Percentiles rank a stretch among this genome's conserved stretches.
These are phyloP conservation scores for Podila minutissima DNA, from an alignment of 192 early-diverging fungal species.

Conservation along the genomic window DNA sequence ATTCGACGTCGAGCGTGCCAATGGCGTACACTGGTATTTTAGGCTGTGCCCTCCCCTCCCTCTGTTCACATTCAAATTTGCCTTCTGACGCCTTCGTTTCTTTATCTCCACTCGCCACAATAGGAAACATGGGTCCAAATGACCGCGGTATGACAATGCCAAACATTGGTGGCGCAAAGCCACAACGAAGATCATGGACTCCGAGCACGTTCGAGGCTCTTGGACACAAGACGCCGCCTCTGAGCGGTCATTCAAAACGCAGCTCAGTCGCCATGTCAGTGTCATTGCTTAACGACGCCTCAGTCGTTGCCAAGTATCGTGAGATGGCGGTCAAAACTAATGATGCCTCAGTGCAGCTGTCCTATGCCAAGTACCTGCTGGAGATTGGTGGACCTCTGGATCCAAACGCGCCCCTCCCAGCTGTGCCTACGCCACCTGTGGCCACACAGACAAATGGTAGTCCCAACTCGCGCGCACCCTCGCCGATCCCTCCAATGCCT, in stretches of 20 bases:
- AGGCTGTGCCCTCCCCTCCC: neutral
- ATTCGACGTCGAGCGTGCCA: slow-evolving; percentile 20
- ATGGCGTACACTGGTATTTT: slow-evolving; percentile 10
- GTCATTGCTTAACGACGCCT: slow-evolving; percentile 26
- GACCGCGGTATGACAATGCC: slow-evolving; percentile 11
- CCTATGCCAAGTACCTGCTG: slow-evolving; percentile 81
- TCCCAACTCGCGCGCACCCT: neutral
- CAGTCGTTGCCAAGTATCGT: slow-evolving; percentile 65
- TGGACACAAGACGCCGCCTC: slow-evolving; percentile 22
- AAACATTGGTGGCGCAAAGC: neutral
- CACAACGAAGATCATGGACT: slow-evolving; percentile 32
- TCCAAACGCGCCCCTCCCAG: neutral
- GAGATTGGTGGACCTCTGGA: slow-evolving; percentile 60
- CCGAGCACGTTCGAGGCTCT: slow-evolving; percentile 29
- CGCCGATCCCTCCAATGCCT: neutral
- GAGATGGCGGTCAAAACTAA: slow-evolving; percentile 81
- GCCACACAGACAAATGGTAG: neutral
- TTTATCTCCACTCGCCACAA: neutral
- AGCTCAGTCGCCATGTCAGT: slow-evolving; percentile 38
- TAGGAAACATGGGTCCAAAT: slow-evolving; percentile 31
- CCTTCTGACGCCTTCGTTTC: neutral
- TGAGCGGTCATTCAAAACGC: slow-evolving; percentile 32
- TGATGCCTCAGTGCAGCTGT: slow-evolving; percentile 74
- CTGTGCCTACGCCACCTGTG: neutral
- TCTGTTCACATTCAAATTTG: neutral